Percentiles rank a stretch among this genome's conserved stretches.
Evolutionary conservation across 495 filamentous ascomycete species (phyloP).

Genomic region (Aspergillus steynii): DNA sequence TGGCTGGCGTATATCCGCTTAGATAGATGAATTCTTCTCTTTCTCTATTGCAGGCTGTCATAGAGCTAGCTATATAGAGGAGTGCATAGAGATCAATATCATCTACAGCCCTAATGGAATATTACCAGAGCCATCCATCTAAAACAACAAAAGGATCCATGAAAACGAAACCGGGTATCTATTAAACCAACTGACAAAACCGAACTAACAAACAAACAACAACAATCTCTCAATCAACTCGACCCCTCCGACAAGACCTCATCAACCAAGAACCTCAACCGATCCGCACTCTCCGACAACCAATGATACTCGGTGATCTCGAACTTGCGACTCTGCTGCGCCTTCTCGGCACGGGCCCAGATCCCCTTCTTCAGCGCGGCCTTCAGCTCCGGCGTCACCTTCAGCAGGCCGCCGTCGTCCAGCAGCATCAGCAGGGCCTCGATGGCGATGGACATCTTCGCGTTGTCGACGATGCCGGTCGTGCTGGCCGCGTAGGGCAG

Average conservation of each 20-base stretch:
- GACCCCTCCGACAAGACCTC: constrained; percentile 13
- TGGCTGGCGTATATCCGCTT: too few relatives aligned
- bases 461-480: constrained; percentile 66
- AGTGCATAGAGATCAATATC: too few relatives aligned
- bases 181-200: too few relatives aligned
- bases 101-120: too few relatives aligned
- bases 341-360: constrained; percentile 54
- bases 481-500: constrained; percentile 71
- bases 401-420: constrained; percentile 38
- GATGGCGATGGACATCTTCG: constrained; percentile 73
- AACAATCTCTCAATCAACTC: background rate
- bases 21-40: too few relatives aligned
- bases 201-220: too few relatives aligned
- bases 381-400: constrained; percentile 47
- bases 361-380: constrained; percentile 64
- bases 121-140: too few relatives aligned
- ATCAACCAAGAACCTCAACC: constrained; percentile 39
- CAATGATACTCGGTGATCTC: constrained; percentile 41
- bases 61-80: too few relatives aligned
- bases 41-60: too few relatives aligned
- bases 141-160: too few relatives aligned
- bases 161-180: too few relatives aligned
- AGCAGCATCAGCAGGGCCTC: constrained; percentile 70
- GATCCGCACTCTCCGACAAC: constrained; percentile 43
- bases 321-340: constrained; percentile 38